Percentiles rank a stretch among this genome's conserved stretches.
These are phyloP conservation scores for Carallia brachiata DNA, from an alignment of 345 rosid species.

Conservation along the genomic window DNA sequence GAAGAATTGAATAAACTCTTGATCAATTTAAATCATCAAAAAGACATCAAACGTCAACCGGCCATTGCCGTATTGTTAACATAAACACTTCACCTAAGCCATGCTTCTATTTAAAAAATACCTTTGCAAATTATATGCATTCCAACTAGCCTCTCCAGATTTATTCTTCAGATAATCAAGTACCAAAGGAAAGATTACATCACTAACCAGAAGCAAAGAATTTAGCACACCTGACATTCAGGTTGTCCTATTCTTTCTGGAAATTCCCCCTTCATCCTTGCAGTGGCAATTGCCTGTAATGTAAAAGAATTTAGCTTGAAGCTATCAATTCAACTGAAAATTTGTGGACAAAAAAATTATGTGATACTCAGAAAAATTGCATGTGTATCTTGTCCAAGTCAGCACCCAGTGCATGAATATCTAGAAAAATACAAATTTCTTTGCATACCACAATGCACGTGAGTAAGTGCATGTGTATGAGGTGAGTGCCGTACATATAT, in stretches of 20 bases:
- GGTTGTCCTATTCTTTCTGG: constrained; percentile 96
- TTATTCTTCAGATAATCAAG: not conserved
- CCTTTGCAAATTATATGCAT: too few relatives aligned
- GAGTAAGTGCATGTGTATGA: not conserved
- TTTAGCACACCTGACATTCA: constrained; percentile 82
- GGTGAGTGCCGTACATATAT: not conserved
- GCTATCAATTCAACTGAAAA: constrained; percentile 8
- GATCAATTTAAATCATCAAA: too few relatives aligned
- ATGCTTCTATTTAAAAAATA: too few relatives aligned
- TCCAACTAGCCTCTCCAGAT: too few relatives aligned
- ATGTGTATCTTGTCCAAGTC: not conserved
- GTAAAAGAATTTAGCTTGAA: constrained; percentile 22
- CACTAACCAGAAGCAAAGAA: not conserved
- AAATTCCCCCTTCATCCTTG: constrained; percentile 90
- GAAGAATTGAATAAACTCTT: too few relatives aligned
- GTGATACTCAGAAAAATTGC: too few relatives aligned
- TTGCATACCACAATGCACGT: not conserved
- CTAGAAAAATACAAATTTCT: not conserved
- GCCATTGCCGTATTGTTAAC: too few relatives aligned
- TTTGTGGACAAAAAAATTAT: too few relatives aligned
- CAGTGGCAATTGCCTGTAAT: constrained; percentile 86
- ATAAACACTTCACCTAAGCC: too few relatives aligned
- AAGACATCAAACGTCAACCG: too few relatives aligned
- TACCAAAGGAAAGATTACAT: not conserved
- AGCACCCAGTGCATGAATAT: not conserved